A percentile compares a stretch with the other conserved stretches of the same genome.
phyloP scores from a whole-genome alignment of 2,329 filamentous ascomycete genomes.

The Trichoderma koningiopsis region DNA sequence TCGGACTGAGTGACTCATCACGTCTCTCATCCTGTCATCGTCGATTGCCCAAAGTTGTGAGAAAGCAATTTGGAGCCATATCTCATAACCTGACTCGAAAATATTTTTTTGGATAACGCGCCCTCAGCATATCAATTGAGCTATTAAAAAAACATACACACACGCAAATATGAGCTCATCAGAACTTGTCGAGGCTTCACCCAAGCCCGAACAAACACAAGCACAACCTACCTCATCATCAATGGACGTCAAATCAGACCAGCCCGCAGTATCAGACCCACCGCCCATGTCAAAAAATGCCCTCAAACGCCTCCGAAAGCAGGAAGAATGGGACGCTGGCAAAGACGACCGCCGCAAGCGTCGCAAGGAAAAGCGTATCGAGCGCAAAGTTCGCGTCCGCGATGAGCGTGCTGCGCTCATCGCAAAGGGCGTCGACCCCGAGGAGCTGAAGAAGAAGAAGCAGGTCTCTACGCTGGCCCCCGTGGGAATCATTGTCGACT shows the following conservation, averaged over 20 bases:
- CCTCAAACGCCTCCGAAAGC: constrained; percentile 73
- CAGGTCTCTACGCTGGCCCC: constrained; percentile 61
- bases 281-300: constrained; percentile 76
- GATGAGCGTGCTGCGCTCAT: constrained; percentile 53
- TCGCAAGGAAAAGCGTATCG: constrained; percentile 58
- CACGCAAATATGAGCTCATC: background rate
- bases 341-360: constrained; percentile 59
- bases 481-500: constrained; percentile 83
- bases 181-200: background rate
- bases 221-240: background rate
- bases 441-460: constrained; percentile 39
- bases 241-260: background rate
- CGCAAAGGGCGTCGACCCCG: constrained; percentile 50
- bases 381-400: constrained; percentile 51
- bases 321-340: constrained; percentile 74
- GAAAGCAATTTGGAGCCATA: background rate
- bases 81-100: background rate
- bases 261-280: constrained; percentile 16
- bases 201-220: background rate
- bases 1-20: background rate
- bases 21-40: background rate
- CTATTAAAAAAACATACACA: background rate
- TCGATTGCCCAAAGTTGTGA: background rate
- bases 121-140: background rate
- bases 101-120: background rate